phyloP scores from a whole-genome alignment of 179 eudicot genomes.

The Corrigiola litoralis region DNA sequence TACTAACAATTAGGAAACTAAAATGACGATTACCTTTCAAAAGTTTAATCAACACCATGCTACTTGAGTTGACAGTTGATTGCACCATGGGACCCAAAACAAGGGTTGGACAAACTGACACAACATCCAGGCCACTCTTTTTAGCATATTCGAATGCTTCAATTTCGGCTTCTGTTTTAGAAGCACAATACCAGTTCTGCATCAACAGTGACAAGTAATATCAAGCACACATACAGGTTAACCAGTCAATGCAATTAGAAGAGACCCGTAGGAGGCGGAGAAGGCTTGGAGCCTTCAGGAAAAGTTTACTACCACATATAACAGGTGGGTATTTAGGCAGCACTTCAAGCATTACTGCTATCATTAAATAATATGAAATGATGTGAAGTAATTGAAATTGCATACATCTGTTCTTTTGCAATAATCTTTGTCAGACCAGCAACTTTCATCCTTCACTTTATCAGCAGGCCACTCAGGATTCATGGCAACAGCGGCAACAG shows the following conservation, averaged over 20 bases:
- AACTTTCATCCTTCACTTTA: conserved; percentile 49
- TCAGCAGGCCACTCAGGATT: conserved; percentile 59
- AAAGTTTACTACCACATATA: too few relatives aligned
- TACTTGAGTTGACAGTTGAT: conserved; percentile 58
- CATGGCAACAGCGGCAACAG: conserved; percentile 38
- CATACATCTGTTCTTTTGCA: conserved; percentile 50
- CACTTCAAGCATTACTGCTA: neutral
- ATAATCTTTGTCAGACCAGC: conserved; percentile 66
- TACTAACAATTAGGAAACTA: neutral
- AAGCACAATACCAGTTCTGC: conserved; percentile 80
- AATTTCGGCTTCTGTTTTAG: conserved; percentile 73
- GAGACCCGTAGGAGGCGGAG: neutral
- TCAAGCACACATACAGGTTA: neutral
- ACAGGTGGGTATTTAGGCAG: too few relatives aligned
- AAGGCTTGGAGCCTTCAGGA: neutral
- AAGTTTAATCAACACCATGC: conserved; percentile 55
- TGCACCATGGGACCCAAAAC: conserved; percentile 78
- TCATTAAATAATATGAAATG: neutral
- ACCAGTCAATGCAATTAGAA: neutral
- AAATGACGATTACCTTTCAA: conserved; percentile 52
- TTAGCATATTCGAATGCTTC: conserved; percentile 66
- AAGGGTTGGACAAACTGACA: conserved; percentile 62
- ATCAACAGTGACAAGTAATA: neutral
- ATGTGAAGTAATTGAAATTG: neutral
- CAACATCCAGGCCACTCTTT: conserved; percentile 55